A percentile compares a stretch with the other conserved stretches of the same genome.
Conservation (phyloP, 2,329 filamentous ascomycete species). For the Aspergillus arachidicola region DNA sequence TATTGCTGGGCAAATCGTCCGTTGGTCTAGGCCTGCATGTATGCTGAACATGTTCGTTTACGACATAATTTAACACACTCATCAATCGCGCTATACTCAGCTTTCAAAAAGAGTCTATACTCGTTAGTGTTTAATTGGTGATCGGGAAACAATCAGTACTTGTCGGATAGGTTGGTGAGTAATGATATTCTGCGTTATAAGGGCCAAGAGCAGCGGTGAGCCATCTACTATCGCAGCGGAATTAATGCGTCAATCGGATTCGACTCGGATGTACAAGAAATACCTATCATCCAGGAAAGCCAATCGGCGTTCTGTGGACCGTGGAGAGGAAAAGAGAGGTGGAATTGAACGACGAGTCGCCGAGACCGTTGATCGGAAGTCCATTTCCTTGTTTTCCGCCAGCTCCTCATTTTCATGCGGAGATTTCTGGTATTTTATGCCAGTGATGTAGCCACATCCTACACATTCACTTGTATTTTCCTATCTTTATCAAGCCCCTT, state of each 20-base stretch:
- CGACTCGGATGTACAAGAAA: background rate
- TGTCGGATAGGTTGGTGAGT: background rate
- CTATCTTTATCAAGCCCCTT: background rate
- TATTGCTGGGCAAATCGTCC: too few species aligned
- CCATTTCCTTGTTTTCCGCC: background rate
- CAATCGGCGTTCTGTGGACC: background rate
- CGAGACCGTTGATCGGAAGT: background rate
- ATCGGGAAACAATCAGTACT: background rate
- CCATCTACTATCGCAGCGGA: background rate
- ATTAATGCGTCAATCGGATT: background rate
- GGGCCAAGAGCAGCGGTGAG: background rate
- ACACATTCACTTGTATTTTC: background rate
- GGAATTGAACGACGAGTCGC: background rate
- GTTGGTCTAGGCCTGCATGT: background rate
- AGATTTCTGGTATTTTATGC: background rate
- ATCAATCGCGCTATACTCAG: background rate
- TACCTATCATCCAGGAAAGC: background rate
- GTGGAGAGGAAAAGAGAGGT: background rate
- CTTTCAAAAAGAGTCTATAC: background rate
- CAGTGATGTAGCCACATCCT: background rate
- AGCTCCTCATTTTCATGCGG: background rate
- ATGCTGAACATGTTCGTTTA: background rate
- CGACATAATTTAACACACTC: background rate
- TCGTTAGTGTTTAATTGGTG: fast-evolving
- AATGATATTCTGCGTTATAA: background rate